phyloP scores from a whole-genome alignment of 1,284 basidiomycete genomes.

The Tranzscheliella williamsii region DNA sequence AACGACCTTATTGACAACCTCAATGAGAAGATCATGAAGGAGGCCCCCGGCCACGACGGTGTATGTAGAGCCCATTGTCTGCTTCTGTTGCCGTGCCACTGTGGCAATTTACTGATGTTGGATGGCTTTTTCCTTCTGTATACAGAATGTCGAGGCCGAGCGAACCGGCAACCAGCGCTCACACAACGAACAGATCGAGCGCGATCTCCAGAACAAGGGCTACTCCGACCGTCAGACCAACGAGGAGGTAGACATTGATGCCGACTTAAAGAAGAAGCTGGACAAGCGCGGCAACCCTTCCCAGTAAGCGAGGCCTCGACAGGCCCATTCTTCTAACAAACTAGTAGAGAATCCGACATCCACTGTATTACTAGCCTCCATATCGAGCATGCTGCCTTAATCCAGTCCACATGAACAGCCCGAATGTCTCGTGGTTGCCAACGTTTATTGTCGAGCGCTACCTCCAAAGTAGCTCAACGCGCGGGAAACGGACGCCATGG shows the following conservation, averaged over 20 bases:
- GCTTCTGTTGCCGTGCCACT: no score
- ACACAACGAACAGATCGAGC: constrained; percentile 28
- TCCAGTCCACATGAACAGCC: no score
- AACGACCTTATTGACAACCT: constrained; percentile 29
- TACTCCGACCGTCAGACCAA: constrained; percentile 26
- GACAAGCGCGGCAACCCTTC: constrained; percentile 28
- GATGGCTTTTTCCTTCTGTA: background rate
- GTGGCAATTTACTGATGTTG: no score
- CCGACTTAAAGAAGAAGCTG: constrained; percentile 31
- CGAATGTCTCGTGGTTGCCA: no score
- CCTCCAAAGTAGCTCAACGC: constrained; percentile 34
- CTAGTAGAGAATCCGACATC: no score
- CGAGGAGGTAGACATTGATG: constrained; percentile 10
- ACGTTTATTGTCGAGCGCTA: background rate
- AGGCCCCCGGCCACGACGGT: constrained; percentile 33
- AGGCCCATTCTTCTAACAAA: no score
- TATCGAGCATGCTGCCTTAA: no score
- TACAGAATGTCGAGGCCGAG: constrained; percentile 20
- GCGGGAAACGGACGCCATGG: constrained; percentile 24
- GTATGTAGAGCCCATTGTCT: constrained; percentile 5
- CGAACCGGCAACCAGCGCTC: constrained; percentile 11
- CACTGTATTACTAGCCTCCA: no score
- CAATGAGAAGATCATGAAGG: constrained; percentile 32
- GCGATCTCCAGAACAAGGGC: constrained; percentile 27
- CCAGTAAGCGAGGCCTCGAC: no score